phyloP scores from a whole-genome alignment of 441 rosid genomes.

The Macaranga tanarius region DNA sequence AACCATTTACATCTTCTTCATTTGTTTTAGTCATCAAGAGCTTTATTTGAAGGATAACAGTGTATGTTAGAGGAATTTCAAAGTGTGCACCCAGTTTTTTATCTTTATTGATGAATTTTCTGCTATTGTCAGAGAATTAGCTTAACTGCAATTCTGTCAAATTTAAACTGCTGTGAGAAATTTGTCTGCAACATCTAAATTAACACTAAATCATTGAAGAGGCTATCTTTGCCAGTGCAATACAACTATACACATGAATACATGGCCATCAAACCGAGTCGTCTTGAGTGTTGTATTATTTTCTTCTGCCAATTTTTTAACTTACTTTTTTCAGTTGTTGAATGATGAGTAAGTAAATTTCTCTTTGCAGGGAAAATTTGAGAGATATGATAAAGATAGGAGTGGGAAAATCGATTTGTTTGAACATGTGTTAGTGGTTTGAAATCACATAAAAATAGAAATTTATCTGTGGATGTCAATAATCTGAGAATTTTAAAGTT shows the following conservation, averaged over 20 bases:
- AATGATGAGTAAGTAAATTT: not conserved
- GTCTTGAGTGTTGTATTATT: not conserved
- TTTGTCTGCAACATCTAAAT: too few relatives aligned
- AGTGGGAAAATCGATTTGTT: conserved; percentile 56
- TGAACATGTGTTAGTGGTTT: too few relatives aligned
- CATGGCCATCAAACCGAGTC: too few relatives aligned
- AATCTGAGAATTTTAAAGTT: too few relatives aligned
- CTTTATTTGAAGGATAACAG: not conserved
- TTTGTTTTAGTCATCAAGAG: not conserved
- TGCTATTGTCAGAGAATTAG: not conserved
- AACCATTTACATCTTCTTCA: not conserved
- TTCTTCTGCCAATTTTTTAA: too few relatives aligned
- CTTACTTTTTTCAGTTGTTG: not conserved
- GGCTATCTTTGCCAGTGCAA: too few relatives aligned
- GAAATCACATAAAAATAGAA: too few relatives aligned
- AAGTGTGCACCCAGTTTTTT: not conserved
- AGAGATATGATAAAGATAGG: conserved; percentile 65
- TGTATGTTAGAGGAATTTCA: not conserved
- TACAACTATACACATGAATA: too few relatives aligned
- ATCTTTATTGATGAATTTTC: not conserved
- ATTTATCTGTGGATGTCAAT: too few relatives aligned
- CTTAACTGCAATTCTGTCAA: not conserved
- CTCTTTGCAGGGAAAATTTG: conserved; percentile 49
- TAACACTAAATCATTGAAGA: too few relatives aligned
- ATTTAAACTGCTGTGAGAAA: too few relatives aligned